Evolutionary conservation across 176 grass and related monocot genomes (phyloP).

Genomic region (Dactylis glomerata): DNA sequence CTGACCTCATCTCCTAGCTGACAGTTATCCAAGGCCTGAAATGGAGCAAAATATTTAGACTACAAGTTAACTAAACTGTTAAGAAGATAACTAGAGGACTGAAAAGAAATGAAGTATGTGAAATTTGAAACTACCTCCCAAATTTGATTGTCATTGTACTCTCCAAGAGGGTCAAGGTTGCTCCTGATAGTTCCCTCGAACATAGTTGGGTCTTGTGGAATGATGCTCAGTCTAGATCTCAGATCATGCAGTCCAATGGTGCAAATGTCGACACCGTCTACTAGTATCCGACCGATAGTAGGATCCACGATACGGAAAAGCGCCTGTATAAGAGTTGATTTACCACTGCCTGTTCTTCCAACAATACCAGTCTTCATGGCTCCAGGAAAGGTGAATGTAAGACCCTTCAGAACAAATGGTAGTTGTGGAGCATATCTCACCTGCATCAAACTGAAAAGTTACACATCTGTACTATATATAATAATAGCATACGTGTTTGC

Average conservation of each 20-base stretch:
- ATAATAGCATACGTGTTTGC: background rate
- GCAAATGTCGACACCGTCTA: too few species aligned
- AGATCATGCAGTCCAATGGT: too few species aligned
- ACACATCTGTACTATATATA: background rate
- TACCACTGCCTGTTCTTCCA: too few species aligned
- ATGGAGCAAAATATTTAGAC: background rate
- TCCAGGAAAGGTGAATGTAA: too few species aligned
- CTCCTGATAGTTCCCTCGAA: too few species aligned
- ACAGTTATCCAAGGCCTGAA: conserved; percentile 68
- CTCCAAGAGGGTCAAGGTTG: too few species aligned
- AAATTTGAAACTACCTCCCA: conserved; percentile 62
- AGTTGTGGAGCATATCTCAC: conserved; percentile 12
- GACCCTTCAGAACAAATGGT: conserved; percentile 80
- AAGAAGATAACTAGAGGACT: background rate
- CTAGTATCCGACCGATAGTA: too few species aligned
- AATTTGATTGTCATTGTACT: conserved; percentile 77
- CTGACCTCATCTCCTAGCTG: conserved; percentile 69
- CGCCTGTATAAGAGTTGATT: too few species aligned
- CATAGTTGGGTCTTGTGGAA: too few species aligned
- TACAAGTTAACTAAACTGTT: background rate
- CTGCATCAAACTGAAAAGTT: conserved; percentile 23
- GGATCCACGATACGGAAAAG: too few species aligned
- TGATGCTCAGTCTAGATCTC: too few species aligned
- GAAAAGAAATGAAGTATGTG: background rate
- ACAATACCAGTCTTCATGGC: too few species aligned